Conservation (phyloP, 768 basidiomycete genomes). For the Suillus variegatus region DNA sequence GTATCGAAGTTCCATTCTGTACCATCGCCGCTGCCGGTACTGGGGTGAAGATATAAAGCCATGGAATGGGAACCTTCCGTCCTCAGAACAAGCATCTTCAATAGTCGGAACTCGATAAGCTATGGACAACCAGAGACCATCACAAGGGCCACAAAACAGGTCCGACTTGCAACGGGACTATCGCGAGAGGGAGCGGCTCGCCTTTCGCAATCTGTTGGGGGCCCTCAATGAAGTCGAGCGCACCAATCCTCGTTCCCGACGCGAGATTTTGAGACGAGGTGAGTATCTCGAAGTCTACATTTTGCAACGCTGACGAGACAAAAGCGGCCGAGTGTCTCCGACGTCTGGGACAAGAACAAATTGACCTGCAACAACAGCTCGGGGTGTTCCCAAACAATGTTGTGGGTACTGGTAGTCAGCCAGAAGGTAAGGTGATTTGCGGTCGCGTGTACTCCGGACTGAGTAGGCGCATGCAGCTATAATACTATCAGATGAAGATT, state of each 20-base stretch:
- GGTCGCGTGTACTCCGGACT: background rate
- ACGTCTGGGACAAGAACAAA: background rate
- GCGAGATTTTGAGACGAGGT: background rate
- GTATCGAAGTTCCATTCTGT: background rate
- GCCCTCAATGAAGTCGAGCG: background rate
- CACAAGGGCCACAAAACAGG: background rate
- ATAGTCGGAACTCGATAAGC: background rate
- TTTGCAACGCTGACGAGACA: background rate
- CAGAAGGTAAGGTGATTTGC: background rate
- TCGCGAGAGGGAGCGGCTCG: background rate
- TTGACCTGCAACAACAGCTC: background rate
- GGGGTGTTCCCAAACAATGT: background rate
- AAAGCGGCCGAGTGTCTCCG: slow-evolving; percentile 2
- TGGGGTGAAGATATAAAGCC: background rate
- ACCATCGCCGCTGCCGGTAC: background rate
- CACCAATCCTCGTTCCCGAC: background rate
- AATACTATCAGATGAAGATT: background rate
- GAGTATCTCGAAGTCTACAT: too few species aligned
- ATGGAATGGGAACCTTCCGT: background rate
- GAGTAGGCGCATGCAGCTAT: background rate
- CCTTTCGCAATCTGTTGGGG: background rate
- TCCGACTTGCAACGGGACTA: background rate
- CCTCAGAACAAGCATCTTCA: background rate
- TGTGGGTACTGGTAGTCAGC: background rate
- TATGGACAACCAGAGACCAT: background rate